Base-by-base conservation (phyloP, 2,329 filamentous ascomycete species). In the Tolypocladium sp. region DNA sequence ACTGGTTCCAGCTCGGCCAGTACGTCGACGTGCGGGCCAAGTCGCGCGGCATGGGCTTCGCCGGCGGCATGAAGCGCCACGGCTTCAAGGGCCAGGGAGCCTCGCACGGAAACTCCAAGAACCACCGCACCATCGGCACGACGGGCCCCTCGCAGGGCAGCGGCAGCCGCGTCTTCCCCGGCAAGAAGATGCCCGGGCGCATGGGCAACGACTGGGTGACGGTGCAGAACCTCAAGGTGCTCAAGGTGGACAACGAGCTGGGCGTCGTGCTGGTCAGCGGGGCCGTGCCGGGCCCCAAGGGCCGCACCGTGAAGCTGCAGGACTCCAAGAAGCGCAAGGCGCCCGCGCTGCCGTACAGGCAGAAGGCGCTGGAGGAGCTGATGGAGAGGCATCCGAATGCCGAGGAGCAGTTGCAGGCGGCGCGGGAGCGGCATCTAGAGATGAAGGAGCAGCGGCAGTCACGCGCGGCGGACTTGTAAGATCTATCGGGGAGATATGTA, bases 61-160 rank as follows among this genome's bases (percentile, higher is more conserved):
- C 89, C 12, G 94, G 94, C 82, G 94, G 91, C 65, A 99, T 99
- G 94, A 99, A 99, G 85, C 83, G 90, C 66, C 90, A 93, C 77
- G 92, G 92, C 40, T 97, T 94, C 75, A 74, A 79, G 37, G 94
- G 94, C 68, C 94, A 99, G 79, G 89, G 87, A 66, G 90, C 91
- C 59, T 92, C 88, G 67, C 94, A 99, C 83, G 94, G 94, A 82
- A 93, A 95, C 77, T 97, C 92, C 70, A 86, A 92, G 77, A 92
- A 91, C 70, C 94, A 99, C 81, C 85, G 94, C 70, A 90, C 90
- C 35, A 90, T 97, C 77, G 94, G 94, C 80, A 93, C 91, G 40
- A 83, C 88, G 9, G 94, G 94, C 72, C 91, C 89, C 61, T 90
- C 89, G 66, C 94, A 99, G 76, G 94, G 94, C 64, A 87, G 89